Base-by-base conservation (phyloP, 148 eudicot genomes). In the Rhododendron mucronatum region DNA sequence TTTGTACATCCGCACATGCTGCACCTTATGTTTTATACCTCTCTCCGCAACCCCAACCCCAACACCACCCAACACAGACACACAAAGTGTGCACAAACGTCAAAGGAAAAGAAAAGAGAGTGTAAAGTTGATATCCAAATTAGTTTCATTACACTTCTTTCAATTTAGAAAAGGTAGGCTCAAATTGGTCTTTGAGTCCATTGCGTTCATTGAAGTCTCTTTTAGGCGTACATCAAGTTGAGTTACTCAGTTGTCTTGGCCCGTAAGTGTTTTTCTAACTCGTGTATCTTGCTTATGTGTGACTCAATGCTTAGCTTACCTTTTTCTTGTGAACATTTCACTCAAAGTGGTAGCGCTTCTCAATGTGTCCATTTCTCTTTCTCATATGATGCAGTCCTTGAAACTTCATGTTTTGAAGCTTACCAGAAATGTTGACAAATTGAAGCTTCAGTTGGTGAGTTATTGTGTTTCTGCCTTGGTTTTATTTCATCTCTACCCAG, bases 371-470 rank as follows among this genome's bases (percentile, higher is more conserved):
- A 76, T 75, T 69, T 86, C 35, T 53, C 83, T 88, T 83, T 75
- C 83, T 82, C 69, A 45, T 83, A 59, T 89, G 82, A 86, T 90
- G 93, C 98, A 97, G 99, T 97, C 99, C 86, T 91, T 97, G 90
- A 93, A 97, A 88, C 93, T 97, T 87, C 92, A 92, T 87, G 98
- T 97, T 83, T 87, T 97, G 91, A 92, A 95, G 96, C 98, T 95
- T 86, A 59, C 88, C 74, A 87, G 80, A 88, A 89, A 93, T 84
- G 90, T 94, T 76, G 98, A 95, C 37, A 87, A 84, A 11, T 88
- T 97, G 91, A 89, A 91, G 91, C 90, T 86, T 55, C 91, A 90
- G 88, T 80, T 94, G 95, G 99, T 97, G 87, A 88, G 95, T 86
- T 86, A 47, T 90, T 88, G 78, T 81, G 73, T 81, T n/a, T 82